Evolutionary conservation across 1,284 basidiomycete species (phyloP).

Genomic region (Naganishia sp.): DNA sequence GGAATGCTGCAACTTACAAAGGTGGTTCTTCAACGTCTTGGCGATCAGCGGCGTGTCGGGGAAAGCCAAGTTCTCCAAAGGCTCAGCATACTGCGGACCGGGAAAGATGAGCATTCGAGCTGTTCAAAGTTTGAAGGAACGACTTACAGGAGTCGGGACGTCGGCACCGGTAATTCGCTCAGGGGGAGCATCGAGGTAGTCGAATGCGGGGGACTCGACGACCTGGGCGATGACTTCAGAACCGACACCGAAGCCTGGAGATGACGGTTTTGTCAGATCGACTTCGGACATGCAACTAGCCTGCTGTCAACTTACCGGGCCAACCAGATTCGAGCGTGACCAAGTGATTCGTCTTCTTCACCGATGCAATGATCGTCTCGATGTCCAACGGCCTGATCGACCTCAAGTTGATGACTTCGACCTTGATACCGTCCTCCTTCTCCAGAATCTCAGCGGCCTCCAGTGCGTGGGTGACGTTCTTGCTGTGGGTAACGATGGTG

Average conservation of each 20-base stretch:
- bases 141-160: constrained; percentile 87
- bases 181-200: constrained; percentile 95
- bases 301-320: constrained; percentile 59
- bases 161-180: constrained; percentile 97
- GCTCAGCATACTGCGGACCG: constrained; percentile 72
- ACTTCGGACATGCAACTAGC: background rate
- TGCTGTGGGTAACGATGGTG: constrained; percentile 95
- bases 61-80: constrained; percentile 86
- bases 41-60: constrained; percentile 82
- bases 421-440: constrained; percentile 91
- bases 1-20: constrained; percentile 56
- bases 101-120: background rate
- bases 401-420: constrained; percentile 97
- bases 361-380: constrained; percentile 89
- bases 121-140: background rate
- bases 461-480: constrained; percentile 88
- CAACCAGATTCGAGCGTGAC: constrained; percentile 97
- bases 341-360: constrained; percentile 97
- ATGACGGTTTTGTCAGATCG: constrained; percentile 15
- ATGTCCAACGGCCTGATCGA: constrained; percentile 86
- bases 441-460: constrained; percentile 90
- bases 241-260: constrained; percentile 83
- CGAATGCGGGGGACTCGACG: constrained; percentile 92
- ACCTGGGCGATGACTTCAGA: constrained; percentile 97
- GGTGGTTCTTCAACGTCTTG: constrained; percentile 88